A percentile compares a stretch with the other conserved stretches of the same genome.
phyloP scores from a whole-genome alignment of 345 rosid genomes.

The Brassica napus region DNA sequence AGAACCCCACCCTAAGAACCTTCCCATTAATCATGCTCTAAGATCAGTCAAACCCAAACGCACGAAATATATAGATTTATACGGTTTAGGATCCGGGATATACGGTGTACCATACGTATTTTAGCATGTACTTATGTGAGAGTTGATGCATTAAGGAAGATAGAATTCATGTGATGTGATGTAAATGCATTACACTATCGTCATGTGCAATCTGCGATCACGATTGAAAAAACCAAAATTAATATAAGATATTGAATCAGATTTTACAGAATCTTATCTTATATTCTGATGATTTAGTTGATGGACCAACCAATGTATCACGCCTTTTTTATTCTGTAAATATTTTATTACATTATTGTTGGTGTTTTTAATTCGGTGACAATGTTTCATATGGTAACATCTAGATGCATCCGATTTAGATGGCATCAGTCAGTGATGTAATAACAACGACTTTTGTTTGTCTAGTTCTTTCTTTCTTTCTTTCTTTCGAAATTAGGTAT shows the following conservation, averaged over 20 bases:
- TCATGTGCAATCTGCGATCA: conserved; percentile 42
- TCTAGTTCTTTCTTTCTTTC: not conserved
- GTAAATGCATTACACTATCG: conserved; percentile 36
- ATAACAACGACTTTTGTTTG: not conserved
- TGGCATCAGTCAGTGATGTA: conserved; percentile 20
- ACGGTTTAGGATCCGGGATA: conserved; percentile 20
- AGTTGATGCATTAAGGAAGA: conserved; percentile 21
- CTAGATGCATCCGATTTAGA: conserved; percentile 20
- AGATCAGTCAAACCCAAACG: conserved; percentile 14
- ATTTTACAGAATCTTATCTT: conserved; percentile 41
- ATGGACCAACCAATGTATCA: conserved; percentile 27
- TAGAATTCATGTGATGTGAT: conserved; percentile 42
- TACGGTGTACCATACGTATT: conserved; percentile 27
- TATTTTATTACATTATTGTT: not conserved
- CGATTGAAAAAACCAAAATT: conserved; percentile 1
- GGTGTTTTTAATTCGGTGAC: not conserved
- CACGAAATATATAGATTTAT: not conserved
- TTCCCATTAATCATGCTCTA: not conserved
- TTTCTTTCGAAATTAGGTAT: too few species aligned
- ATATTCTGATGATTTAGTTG: conserved; percentile 30
- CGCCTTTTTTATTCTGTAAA: not conserved
- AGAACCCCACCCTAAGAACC: too few species aligned
- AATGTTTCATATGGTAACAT: conserved; percentile 15
- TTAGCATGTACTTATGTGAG: conserved; percentile 25
- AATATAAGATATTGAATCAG: conserved; percentile 27